phyloP scores from a whole-genome alignment of 208 protist species.

The Acanthamoeba sp. region DNA sequence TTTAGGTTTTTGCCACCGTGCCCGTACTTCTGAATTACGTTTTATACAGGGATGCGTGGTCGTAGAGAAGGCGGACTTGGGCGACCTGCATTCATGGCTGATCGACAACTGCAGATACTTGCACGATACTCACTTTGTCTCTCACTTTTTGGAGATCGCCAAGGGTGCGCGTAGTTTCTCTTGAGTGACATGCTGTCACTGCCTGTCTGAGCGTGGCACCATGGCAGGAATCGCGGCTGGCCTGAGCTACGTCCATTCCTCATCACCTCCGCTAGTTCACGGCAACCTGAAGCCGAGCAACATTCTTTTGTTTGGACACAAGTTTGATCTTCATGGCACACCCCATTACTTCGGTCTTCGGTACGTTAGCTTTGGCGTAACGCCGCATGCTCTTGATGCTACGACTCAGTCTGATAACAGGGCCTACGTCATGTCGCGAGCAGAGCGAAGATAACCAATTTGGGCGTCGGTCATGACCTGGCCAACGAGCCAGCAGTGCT shows the following conservation, averaged over 20 bases:
- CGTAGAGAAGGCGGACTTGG: constrained; percentile 28
- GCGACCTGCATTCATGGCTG: constrained; percentile 46
- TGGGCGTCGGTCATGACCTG: background rate
- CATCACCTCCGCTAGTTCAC: background rate
- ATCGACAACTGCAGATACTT: constrained; percentile 19
- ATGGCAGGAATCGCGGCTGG: constrained; percentile 1
- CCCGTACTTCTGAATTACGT: background rate
- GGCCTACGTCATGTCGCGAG: background rate
- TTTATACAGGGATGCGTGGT: constrained; percentile 29
- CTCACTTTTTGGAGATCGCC: constrained; percentile 41
- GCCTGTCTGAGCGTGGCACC: background rate
- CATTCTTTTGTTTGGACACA: constrained; percentile 42
- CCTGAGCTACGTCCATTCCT: background rate
- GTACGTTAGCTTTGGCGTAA: background rate
- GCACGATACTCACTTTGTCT: constrained; percentile 27
- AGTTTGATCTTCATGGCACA: constrained; percentile 14
- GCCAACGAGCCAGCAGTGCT: background rate
- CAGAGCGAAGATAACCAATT: constrained; percentile 23
- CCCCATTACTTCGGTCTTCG: constrained; percentile 21
- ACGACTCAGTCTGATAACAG: background rate
- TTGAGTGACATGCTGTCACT: background rate
- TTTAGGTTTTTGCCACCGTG: background rate
- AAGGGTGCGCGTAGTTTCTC: background rate
- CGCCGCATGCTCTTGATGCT: background rate
- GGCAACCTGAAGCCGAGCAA: constrained; percentile 47